These are phyloP conservation scores for Microbotryum violaceum DNA, from an alignment of 1,284 basidiomycete genomes.

Conservation along the genomic window DNA sequence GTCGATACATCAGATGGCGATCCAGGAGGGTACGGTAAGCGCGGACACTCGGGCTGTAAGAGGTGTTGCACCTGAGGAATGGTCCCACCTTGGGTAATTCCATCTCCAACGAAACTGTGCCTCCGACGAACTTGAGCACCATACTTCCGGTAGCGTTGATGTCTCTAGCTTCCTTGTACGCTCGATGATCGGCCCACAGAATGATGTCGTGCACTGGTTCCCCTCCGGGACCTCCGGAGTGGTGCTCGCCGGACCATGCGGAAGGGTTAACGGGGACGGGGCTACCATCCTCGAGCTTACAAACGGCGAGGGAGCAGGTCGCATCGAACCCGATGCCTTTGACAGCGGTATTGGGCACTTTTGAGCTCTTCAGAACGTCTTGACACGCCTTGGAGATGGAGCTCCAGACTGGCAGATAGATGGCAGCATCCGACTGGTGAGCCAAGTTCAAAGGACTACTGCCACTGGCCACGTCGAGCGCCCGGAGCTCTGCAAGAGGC, in stretches of 20 bases:
- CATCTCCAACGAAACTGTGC: slow-evolving; percentile 92
- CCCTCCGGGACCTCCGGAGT: slow-evolving; percentile 39
- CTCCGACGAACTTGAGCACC: slow-evolving; percentile 90
- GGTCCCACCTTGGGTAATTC: slow-evolving; percentile 53
- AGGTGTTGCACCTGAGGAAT: no score
- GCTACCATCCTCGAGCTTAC: slow-evolving; percentile 57
- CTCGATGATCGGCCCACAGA: slow-evolving; percentile 83
- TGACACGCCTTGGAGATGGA: slow-evolving; percentile 64
- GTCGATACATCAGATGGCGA: slow-evolving; percentile 49
- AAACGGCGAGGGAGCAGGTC: slow-evolving; percentile 89
- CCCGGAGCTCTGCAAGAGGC: not conserved
- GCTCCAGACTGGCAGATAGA: slow-evolving; percentile 56
- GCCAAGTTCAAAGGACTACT: not conserved
- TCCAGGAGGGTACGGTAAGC: not conserved
- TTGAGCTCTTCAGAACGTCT: slow-evolving; percentile 58
- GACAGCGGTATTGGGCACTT: slow-evolving; percentile 57
- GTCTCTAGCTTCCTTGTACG: slow-evolving; percentile 77
- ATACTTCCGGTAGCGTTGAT: slow-evolving; percentile 80
- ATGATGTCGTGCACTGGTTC: slow-evolving; percentile 71
- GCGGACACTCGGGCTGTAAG: not conserved
- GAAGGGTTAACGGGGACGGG: slow-evolving; percentile 76
- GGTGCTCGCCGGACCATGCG: slow-evolving; percentile 47
- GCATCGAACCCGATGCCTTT: slow-evolving; percentile 94
- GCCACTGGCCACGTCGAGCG: not conserved
- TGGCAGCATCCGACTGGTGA: not conserved